phyloP scores from a whole-genome alignment of 1,139 yeast genomes.

The Yamadazyma sp. region DNA sequence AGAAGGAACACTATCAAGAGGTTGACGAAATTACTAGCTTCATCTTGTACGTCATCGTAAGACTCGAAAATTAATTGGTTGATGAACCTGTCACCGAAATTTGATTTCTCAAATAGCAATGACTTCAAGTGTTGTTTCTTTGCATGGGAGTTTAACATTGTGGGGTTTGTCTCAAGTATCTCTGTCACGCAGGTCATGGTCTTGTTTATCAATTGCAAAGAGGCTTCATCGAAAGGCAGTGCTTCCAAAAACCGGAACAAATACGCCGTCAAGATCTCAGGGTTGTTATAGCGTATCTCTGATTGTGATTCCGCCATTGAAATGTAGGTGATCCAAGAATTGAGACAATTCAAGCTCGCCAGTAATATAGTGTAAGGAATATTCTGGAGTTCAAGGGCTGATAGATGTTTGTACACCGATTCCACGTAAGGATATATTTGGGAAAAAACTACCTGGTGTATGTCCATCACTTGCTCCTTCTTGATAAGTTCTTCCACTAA shows the following conservation, averaged over 20 bases:
- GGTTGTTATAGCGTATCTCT: conserved; percentile 29
- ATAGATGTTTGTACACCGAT: conserved; percentile 3
- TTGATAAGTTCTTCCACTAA: conserved; percentile 57
- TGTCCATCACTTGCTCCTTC: conserved; percentile 21
- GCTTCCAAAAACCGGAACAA: conserved; percentile 20
- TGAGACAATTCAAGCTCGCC: conserved; percentile 30
- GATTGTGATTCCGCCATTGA: conserved; percentile 37
- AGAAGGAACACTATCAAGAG: conserved; percentile 55
- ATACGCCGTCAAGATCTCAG: conserved; percentile 18
- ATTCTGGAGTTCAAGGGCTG: not conserved
- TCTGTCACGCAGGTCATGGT: conserved; percentile 43
- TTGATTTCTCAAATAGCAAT: conserved; percentile 35
- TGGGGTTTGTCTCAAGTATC: conserved; percentile 46
- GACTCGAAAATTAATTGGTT: conserved; percentile 21
- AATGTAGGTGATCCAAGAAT: conserved; percentile 35
- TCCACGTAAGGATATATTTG: conserved; percentile 15
- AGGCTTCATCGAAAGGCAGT: conserved; percentile 10
- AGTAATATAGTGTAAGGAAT: conserved; percentile 16
- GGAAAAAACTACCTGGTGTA: conserved; percentile 31
- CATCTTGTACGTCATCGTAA: conserved; percentile 38
- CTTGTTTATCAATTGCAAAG: conserved; percentile 24
- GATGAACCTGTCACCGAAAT: conserved; percentile 41
- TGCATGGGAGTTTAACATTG: conserved; percentile 28
- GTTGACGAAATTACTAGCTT: conserved; percentile 48
- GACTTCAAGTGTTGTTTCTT: conserved; percentile 25